Evolutionary conservation across 2,329 filamentous ascomycete species (phyloP), one percentile per base, ranked within the genome.

Genomic region (Hymenoscyphus albidus): DNA sequence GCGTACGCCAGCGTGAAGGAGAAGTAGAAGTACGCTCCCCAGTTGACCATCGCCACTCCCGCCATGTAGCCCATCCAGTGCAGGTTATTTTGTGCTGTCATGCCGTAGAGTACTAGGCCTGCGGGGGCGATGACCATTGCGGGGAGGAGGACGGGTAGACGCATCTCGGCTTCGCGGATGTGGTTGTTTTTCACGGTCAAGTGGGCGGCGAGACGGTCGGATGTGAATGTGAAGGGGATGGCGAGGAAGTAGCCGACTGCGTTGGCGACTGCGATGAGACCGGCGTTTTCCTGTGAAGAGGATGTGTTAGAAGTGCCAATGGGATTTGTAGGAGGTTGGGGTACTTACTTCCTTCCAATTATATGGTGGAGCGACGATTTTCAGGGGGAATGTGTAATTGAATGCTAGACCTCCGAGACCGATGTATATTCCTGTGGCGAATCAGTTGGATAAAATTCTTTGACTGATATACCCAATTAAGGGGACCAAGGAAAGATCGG

Each of bases 1-100:
- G 85, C 84, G 69, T 88, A 87, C 2, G 84, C 85, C 9, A 88
- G 78, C 12, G 83, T 83, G 70, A 86, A 84, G 14, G 80, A 82
- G 72, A 84, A 84, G 73, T 80, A 85, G 69, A 84, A 85, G 73
- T 83, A 85, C 3, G 77, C 77, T 22, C 77, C 76, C 74, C 80
- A 84, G 63, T 81, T 80, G 12, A 76, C 76, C 76, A 84, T 76
- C n/a, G 74, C 79, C 3, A 81, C 79, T 6, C 80, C 82, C 14
- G 78, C 72, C 65, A 84, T 83, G 74, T 82, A 85, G 35, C 68
- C 78, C 51, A 86, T 81, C 82, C 83, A 86, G 70, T 83, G 81
- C 0, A 78, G 75, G 2, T 79, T 71, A 55, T 78, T 77, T 58
- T 85, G 76, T 0, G 82, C 83, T 0, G 79, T 78, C 82, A 84